A percentile compares a stretch with the other conserved stretches of the same genome.
Evolutionary conservation across 176 grass and related monocot species (phyloP).

Genomic region (Phoenix roebelenii): DNA sequence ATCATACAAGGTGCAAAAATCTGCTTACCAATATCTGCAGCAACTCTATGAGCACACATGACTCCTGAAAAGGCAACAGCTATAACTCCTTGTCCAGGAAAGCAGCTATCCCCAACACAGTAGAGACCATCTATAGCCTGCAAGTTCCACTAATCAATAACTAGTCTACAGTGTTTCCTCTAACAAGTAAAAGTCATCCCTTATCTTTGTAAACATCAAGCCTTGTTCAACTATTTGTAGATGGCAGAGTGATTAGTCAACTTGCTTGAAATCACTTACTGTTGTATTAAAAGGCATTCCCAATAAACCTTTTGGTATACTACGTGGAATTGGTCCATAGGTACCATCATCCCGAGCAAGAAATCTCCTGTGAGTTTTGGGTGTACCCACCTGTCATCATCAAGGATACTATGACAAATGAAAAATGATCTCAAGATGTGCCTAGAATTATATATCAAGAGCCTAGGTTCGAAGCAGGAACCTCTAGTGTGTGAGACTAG

Average conservation of each 20-base stretch:
- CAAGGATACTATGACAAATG: not conserved
- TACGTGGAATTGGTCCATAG: constrained; percentile 86
- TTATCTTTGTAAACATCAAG: too few relatives aligned
- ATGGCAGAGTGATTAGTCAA: constrained; percentile 6
- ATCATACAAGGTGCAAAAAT: not conserved
- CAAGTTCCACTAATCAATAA: constrained; percentile 3
- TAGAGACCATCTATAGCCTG: constrained; percentile 92
- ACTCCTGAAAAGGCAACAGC: constrained; percentile 92
- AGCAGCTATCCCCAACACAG: constrained; percentile 92
- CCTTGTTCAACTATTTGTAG: too few relatives aligned
- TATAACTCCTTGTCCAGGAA: constrained; percentile 93
- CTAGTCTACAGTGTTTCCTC: too few relatives aligned
- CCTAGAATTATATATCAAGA: too few relatives aligned
- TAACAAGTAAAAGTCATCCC: too few relatives aligned
- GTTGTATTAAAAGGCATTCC: constrained; percentile 98
- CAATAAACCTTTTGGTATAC: constrained; percentile 73
- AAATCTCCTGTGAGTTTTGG: constrained; percentile 88
- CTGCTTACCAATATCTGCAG: constrained; percentile 78
- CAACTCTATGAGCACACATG: constrained; percentile 95
- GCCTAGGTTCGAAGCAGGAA: too few relatives aligned
- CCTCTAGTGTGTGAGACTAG: too few relatives aligned
- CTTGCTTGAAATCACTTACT: constrained; percentile 34
- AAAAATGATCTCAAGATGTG: too few relatives aligned
- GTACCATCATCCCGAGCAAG: constrained; percentile 81
- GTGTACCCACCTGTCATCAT: constrained; percentile 73